These are phyloP conservation scores for Mesotaenium endlicherianum DNA, from an alignment of 139 green algal genomes.

Conservation along the genomic window DNA sequence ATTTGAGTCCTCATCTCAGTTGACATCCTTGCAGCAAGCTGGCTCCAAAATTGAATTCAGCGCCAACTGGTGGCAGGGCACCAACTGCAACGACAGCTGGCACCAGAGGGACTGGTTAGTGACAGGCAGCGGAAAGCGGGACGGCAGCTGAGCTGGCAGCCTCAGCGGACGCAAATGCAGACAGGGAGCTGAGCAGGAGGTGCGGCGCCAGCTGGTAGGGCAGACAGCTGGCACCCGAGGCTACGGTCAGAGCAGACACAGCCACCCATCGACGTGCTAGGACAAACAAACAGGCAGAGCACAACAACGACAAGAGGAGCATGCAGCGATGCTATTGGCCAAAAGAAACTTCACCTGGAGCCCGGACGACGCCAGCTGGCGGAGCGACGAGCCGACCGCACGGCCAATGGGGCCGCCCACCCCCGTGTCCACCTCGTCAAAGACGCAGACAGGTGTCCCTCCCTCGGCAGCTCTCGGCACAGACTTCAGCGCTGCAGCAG, in stretches of 20 bases:
- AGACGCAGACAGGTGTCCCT: conserved; percentile 19
- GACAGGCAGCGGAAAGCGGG: too few species aligned
- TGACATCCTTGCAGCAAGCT: background rate
- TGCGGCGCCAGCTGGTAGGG: background rate
- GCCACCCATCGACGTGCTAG: background rate
- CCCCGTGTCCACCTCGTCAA: conserved; percentile 49
- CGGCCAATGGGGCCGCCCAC: conserved; percentile 19
- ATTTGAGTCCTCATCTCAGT: background rate
- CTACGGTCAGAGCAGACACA: background rate
- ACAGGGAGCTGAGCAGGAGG: background rate
- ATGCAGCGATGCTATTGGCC: background rate
- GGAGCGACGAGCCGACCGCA: conserved; percentile 7
- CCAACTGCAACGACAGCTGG: background rate
- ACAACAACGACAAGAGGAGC: background rate
- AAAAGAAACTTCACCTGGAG: conserved; percentile 15
- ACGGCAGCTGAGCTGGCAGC: too few species aligned
- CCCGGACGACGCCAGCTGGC: conserved; percentile 11
- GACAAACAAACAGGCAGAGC: too few species aligned
- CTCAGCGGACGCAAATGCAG: too few species aligned
- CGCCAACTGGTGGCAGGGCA: too few species aligned
- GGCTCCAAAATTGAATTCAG: too few species aligned
- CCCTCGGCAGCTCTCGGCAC: background rate
- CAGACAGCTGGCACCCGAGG: background rate
- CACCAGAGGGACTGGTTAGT: background rate
- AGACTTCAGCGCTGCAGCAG: background rate